phyloP scores from a whole-genome alignment of 768 basidiomycete genomes.

The Psilocybe cyanescens region DNA sequence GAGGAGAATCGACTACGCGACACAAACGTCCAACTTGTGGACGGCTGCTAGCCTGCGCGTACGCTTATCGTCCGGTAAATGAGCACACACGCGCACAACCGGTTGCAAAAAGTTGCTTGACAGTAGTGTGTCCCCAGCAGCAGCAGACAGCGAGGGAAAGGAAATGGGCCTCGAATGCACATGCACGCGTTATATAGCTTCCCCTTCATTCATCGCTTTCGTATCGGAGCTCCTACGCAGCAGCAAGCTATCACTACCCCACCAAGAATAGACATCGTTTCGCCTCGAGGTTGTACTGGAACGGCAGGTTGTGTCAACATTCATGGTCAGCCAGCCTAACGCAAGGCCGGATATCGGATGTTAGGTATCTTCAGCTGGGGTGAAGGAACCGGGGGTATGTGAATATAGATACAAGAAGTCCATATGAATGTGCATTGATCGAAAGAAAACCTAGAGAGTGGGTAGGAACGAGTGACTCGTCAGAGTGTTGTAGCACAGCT shows the following conservation, averaged over 20 bases:
- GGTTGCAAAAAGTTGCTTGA: neutral
- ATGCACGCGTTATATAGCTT: slow-evolving; percentile 4
- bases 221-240: neutral
- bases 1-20: neutral
- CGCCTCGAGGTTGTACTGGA: slow-evolving; percentile 12
- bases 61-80: slow-evolving; percentile 1
- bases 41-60: neutral
- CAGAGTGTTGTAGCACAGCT: too few relatives aligned
- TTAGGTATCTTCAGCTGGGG: neutral
- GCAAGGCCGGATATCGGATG: slow-evolving; percentile 7
- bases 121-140: neutral
- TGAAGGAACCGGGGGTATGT: neutral
- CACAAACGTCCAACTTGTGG: neutral
- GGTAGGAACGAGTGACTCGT: too few relatives aligned
- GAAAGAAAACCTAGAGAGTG: too few relatives aligned
- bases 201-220: slow-evolving; percentile 1
- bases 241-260: slow-evolving; percentile 5
- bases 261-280: neutral
- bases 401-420: neutral
- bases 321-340: slow-evolving; percentile 10
- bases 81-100: neutral
- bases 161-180: neutral
- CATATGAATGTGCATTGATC: neutral
- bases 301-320: slow-evolving; percentile 17
- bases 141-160: neutral